phyloP scores from a whole-genome alignment of 345 rosid species.

The Carallia brachiata region DNA sequence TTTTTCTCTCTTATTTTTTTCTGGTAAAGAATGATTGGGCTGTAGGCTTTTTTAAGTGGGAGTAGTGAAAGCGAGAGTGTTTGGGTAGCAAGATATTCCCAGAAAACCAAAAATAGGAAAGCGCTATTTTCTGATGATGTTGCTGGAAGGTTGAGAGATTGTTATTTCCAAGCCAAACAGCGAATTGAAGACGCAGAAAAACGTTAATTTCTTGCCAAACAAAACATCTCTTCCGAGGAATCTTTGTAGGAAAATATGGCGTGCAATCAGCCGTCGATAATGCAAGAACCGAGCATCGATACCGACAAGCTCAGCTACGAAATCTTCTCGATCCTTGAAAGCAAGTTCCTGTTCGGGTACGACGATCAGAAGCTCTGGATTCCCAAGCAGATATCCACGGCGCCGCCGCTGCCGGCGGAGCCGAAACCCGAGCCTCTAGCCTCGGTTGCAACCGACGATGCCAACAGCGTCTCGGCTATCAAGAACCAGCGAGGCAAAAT shows the following conservation, averaged over 20 bases:
- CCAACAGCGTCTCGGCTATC: constrained; percentile 32
- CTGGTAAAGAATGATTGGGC: constrained; percentile 14
- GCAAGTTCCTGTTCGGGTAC: constrained; percentile 86
- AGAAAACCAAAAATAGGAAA: neutral
- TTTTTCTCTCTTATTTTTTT: constrained; percentile 18
- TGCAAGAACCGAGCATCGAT: constrained; percentile 95
- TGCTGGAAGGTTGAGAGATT: no score
- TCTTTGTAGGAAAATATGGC: constrained; percentile 27
- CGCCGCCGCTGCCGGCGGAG: constrained; percentile 22
- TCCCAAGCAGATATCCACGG: constrained; percentile 49
- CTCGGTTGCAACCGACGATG: neutral
- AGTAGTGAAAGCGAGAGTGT: constrained; percentile 15
- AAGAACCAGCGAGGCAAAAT: constrained; percentile 96
- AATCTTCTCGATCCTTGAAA: constrained; percentile 90
- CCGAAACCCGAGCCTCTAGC: constrained; percentile 29
- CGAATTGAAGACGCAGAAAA: no score
- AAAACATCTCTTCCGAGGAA: no score
- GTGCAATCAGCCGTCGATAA: constrained; percentile 40
- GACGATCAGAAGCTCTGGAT: constrained; percentile 78
- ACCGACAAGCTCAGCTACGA: constrained; percentile 96
- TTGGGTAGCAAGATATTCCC: neutral
- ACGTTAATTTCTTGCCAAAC: no score
- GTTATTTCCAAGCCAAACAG: no score
- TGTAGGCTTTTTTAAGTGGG: constrained; percentile 12
- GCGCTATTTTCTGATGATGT: neutral